These are phyloP conservation scores for Rhytidiadelphus loreus DNA, from an alignment of 225 moss, liverwort and hornwort species.

Conservation along the genomic window DNA sequence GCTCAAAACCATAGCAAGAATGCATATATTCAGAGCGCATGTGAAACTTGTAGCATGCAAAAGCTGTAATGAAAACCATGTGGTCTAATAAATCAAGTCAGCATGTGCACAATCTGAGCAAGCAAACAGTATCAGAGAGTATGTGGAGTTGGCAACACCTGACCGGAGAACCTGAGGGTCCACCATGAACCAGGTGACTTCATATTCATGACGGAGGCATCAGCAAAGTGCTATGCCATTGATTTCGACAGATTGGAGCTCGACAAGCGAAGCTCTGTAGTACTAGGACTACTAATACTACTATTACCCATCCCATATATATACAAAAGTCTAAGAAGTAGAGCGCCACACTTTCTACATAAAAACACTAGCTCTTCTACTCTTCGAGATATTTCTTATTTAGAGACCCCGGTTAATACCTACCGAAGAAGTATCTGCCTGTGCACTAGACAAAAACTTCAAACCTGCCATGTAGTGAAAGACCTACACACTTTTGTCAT, in stretches of 20 bases:
- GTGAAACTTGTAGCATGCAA: not conserved
- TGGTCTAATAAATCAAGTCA: not conserved
- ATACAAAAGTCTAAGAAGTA: slow-evolving; percentile 7
- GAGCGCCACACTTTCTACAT: slow-evolving; percentile 7
- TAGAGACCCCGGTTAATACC: not conserved
- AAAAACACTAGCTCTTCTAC: not conserved
- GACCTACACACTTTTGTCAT: not conserved
- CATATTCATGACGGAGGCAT: slow-evolving; percentile 28
- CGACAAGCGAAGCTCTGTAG: slow-evolving; percentile 21
- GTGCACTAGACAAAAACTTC: not conserved
- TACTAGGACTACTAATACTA: not conserved
- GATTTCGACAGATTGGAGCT: slow-evolving; percentile 55
- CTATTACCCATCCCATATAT: not conserved
- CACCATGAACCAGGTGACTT: slow-evolving; percentile 5
- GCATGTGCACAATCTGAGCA: not conserved
- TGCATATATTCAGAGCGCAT: not conserved
- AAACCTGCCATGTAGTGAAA: not conserved
- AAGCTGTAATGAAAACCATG: not conserved
- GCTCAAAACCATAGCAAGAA: not conserved
- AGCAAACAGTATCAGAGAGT: not conserved
- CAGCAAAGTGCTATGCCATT: slow-evolving; percentile 20
- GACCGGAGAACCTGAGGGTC: not conserved
- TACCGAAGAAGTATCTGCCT: slow-evolving; percentile 3
- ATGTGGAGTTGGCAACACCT: not conserved
- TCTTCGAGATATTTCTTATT: not conserved